phyloP scores from a whole-genome alignment of 1,284 basidiomycete genomes.

The Cryptococcus sp. region DNA sequence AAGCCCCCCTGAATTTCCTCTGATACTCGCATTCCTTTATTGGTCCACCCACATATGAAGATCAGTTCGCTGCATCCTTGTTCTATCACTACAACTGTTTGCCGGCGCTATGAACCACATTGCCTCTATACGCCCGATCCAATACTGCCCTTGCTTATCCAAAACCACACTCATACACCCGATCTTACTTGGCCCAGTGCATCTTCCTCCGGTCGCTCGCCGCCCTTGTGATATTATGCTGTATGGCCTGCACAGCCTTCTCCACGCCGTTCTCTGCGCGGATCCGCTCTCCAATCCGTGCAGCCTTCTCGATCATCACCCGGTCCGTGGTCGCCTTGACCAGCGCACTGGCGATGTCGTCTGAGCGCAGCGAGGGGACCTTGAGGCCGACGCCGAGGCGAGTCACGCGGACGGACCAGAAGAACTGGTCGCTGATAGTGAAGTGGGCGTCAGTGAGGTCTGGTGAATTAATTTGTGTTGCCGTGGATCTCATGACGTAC shows the following conservation, averaged over 20 bases:
- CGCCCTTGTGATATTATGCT: slow-evolving; percentile 37
- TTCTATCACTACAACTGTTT: too few relatives aligned
- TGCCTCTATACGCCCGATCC: too few relatives aligned
- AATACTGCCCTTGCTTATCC: too few relatives aligned
- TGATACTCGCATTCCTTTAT: too few relatives aligned
- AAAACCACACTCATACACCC: neutral
- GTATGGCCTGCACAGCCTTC: slow-evolving; percentile 37
- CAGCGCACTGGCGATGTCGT: slow-evolving; percentile 58
- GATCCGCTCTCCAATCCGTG: slow-evolving; percentile 62
- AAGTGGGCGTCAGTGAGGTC: slow-evolving; percentile 1
- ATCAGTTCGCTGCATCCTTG: too few relatives aligned
- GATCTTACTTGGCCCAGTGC: slow-evolving; percentile 25
- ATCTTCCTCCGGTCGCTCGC: slow-evolving; percentile 31
- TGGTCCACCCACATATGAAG: too few relatives aligned
- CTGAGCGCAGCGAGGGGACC: slow-evolving; percentile 55
- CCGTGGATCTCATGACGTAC: slow-evolving; percentile 19
- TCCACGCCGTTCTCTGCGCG: slow-evolving; percentile 53
- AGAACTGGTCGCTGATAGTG: slow-evolving; percentile 57
- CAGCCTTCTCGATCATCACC: slow-evolving; percentile 64
- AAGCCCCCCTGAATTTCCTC: too few relatives aligned
- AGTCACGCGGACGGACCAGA: slow-evolving; percentile 67
- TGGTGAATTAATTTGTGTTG: too few relatives aligned
- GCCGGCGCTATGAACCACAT: too few relatives aligned
- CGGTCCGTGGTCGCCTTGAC: slow-evolving; percentile 58
- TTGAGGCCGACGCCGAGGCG: slow-evolving; percentile 59